Conservation (phyloP, 352 stramenopile species). For the Phytophthora chlamydospora region DNA sequence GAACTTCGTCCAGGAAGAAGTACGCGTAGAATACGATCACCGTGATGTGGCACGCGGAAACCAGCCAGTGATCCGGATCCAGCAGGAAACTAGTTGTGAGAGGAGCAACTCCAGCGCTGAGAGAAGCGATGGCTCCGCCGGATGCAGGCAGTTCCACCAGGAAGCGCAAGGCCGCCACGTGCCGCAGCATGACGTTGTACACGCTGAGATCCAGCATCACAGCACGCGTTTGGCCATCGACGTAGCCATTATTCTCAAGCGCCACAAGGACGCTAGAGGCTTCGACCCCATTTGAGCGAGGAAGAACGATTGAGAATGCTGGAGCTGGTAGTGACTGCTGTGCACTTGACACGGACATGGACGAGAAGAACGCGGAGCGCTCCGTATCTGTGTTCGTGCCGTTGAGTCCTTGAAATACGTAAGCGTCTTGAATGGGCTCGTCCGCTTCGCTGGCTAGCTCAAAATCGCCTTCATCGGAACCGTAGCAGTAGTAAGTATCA, state of each 20-base stretch:
- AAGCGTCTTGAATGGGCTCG: constrained; percentile 23
- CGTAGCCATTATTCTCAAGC: constrained; percentile 38
- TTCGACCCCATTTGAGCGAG: constrained; percentile 20
- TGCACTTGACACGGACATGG: constrained; percentile 31
- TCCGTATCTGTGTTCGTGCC: constrained; percentile 37
- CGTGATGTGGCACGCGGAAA: constrained; percentile 36
- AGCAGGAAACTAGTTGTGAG: constrained; percentile 51
- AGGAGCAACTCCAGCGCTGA: constrained; percentile 37
- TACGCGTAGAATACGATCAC: constrained; percentile 52
- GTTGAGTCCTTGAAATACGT: constrained; percentile 45
- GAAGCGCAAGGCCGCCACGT: constrained; percentile 48
- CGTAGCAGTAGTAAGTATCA: constrained; percentile 14
- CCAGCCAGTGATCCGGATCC: constrained; percentile 29
- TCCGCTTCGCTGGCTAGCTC: constrained; percentile 6
- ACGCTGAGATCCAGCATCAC: constrained; percentile 59
- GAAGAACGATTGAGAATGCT: constrained; percentile 51
- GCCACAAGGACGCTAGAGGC: constrained; percentile 30
- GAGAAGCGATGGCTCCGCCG: constrained; percentile 39
- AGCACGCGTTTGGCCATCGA: constrained; percentile 47
- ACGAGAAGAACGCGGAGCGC: constrained; percentile 46
- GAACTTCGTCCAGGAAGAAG: constrained; percentile 53
- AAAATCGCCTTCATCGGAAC: constrained; percentile 27
- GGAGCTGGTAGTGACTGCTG: constrained; percentile 40
- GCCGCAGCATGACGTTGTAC: constrained; percentile 54
- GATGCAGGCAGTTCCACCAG: constrained; percentile 52